Evolutionary conservation across 352 stramenopile species (phyloP), one percentile per base, ranked within the genome.

Genomic region (Paralagenidium karlingii): DNA sequence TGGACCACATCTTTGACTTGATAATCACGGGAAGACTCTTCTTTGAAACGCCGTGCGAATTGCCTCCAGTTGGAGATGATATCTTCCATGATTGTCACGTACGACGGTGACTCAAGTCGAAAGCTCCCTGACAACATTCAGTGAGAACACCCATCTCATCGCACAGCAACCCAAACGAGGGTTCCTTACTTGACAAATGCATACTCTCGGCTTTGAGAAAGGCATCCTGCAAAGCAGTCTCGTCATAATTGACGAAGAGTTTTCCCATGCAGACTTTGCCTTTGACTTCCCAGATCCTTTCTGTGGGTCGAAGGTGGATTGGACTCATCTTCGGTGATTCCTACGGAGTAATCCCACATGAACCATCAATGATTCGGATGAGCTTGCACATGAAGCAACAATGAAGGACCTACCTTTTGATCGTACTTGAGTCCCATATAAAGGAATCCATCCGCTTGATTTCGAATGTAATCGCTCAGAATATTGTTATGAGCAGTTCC

Each of bases 371-470:
- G 40, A 42, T 47, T 27, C 20, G 1, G 28, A 13, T 15, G 36
- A 32, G 5, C 45, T 49, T 34, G 33, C 25, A 21, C 40, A 28
- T 3, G 40, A 34, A 25, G 50, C 48, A 8, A 43, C 30, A 19
- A 47, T 33, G n/a, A n/a, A n/a, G n/a, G n/a, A n/a, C n/a, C n/a
- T n/a, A n/a, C n/a, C 20, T 51, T 57, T 30, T 50, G 51, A 21
- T 68, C 69, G 48, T 83, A 85, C 34, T 68, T 81, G 26, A 85
- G 32, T 4, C 74, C 74, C 28, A 82, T 18, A 44, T 85, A 88
- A 11, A 85, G 49, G 34, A 78, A 88, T 8, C 74, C 70, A 37
- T 88, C 71, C 40, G 60, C 56, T 0, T 52, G 56, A 20, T 76
- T 60, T 12, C 57, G 60, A 24, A 85, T 88, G 50, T 81, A 82